phyloP scores from a whole-genome alignment of 2,329 filamentous ascomycete species.

The Aspergillus flavus region DNA sequence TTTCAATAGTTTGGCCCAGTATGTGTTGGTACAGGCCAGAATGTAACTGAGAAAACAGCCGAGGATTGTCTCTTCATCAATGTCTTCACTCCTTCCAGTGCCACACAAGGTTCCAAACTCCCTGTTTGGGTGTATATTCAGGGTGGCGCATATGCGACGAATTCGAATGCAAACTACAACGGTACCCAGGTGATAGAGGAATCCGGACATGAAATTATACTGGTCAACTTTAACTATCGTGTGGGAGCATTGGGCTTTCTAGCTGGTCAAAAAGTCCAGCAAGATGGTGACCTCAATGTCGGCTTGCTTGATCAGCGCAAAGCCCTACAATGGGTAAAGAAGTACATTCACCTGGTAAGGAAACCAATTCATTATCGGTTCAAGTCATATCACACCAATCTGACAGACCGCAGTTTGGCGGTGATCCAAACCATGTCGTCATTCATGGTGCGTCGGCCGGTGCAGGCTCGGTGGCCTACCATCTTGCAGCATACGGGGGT shows the following conservation, averaged over 20 bases:
- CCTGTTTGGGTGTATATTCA: slow-evolving; percentile 65
- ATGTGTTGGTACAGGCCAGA: slow-evolving; percentile 69
- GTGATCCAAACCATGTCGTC: slow-evolving; percentile 61
- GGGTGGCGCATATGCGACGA: slow-evolving; percentile 61
- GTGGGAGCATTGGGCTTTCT: slow-evolving; percentile 67
- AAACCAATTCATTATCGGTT: not conserved
- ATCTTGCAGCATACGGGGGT: slow-evolving; percentile 56
- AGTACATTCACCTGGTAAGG: slow-evolving; percentile 51
- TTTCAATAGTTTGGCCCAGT: slow-evolving; percentile 33
- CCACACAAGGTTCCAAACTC: slow-evolving; percentile 49
- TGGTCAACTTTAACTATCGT: slow-evolving; percentile 73
- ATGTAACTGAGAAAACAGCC: slow-evolving; percentile 55
- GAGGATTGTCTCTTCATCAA: slow-evolving; percentile 40
- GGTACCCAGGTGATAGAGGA: slow-evolving; percentile 60
- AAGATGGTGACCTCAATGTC: slow-evolving; percentile 62
- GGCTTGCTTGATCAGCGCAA: slow-evolving; percentile 67
- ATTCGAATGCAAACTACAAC: slow-evolving; percentile 57
- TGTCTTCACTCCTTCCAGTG: slow-evolving; percentile 33
- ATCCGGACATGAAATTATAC: slow-evolving; percentile 60
- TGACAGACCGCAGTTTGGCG: slow-evolving; percentile 53
- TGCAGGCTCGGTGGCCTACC: slow-evolving; percentile 59
- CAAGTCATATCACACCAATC: not conserved
- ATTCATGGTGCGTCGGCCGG: slow-evolving; percentile 66
- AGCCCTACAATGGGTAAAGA: slow-evolving; percentile 63
- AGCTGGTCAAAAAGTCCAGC: slow-evolving; percentile 57